Base-by-base conservation (phyloP, 2,329 filamentous ascomycete species). In the Trichoderma hamatum region DNA sequence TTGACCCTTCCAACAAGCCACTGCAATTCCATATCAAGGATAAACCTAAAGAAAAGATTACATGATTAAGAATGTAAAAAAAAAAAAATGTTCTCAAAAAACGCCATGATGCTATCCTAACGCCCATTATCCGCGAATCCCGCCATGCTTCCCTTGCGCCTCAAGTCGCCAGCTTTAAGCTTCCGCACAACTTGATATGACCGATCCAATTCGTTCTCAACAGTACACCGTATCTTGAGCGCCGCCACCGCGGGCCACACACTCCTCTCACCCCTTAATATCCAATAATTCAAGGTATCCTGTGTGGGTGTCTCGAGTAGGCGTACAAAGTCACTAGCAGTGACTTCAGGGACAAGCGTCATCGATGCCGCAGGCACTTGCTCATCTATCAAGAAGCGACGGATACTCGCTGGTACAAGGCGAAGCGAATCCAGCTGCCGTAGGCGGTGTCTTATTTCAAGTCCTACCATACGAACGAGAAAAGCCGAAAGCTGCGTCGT, bases 201-300 rank as follows among this genome's bases (percentile, higher is more conserved):
- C 58, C 90, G 84, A 78, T 97, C 94, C 13, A 98, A 83, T 77
- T 97, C 94, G 67, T 94, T 90, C 79, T 98, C 95, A 9, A 98
- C 86, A 5, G 90, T 91, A 78, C 93, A 96, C 7, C 95, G 84
- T 7, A 97, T 90, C 74, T 91, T 90, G 71, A 98, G 80, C 16
- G 94, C 93, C 36, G 90, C 90, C 3, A 97, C 88, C 2, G 93
- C 92, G 0, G 94, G 95, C 94, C 95, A 98, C 0, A 97, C 93
- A 72, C 92, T 94, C 71, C 90, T 83, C 80, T 98, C 95, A 1
- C 95, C 95, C 67, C 91, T 86, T 36, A 89, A 79, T 66, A 96
- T 94, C 95, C 94, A 97, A 74, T 95, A 92, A 69, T 93, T 89
- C 3, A 97, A 82, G 10, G 88, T 90, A 70, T 90, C 88, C 63